Conservation (phyloP, 2,329 filamentous ascomycete species). For the Clarireedia hainanense region DNA sequence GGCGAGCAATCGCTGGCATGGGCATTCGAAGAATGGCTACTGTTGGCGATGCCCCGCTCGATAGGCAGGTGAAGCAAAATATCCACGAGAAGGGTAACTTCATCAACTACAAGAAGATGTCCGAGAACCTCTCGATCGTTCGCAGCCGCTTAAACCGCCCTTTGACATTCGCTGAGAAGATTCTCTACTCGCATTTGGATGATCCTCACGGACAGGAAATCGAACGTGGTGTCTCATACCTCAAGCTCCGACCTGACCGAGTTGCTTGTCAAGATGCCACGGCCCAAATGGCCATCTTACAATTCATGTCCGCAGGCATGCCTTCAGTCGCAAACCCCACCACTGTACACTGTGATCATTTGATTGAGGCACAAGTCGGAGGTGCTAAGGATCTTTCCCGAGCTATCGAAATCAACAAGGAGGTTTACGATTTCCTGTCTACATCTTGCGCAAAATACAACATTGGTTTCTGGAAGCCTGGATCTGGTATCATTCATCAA, state of each 20-base stretch:
- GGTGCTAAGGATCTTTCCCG: conserved; percentile 88
- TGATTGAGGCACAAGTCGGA: conserved; percentile 96
- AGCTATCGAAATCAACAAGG: conserved; percentile 92
- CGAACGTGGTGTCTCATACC: conserved; percentile 88
- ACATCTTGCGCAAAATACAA: conserved; percentile 97
- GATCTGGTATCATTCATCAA: conserved; percentile 99
- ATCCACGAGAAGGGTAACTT: conserved; percentile 93
- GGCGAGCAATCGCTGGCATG: conserved; percentile 52
- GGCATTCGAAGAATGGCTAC: conserved; percentile 72
- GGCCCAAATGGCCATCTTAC: conserved; percentile 97
- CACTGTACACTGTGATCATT: conserved; percentile 97
- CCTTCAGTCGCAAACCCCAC: conserved; percentile 87
- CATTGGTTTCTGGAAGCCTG: conserved; percentile 99
- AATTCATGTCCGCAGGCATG: conserved; percentile 99
- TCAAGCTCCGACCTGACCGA: conserved; percentile 93
- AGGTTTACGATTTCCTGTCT: conserved; percentile 96
- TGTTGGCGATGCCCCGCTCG: conserved; percentile 75
- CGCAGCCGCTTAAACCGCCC: conserved; percentile 84
- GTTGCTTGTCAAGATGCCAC: conserved; percentile 99
- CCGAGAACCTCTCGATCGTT: conserved; percentile 90
- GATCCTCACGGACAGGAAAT: conserved; percentile 95
- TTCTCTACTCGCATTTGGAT: conserved; percentile 97
- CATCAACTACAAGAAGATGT: conserved; percentile 99
- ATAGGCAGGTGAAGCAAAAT: conserved; percentile 96
- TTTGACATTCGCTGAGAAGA: conserved; percentile 94